phyloP scores from a whole-genome alignment of 1,284 basidiomycete species.

The Abortiporus biennis region DNA sequence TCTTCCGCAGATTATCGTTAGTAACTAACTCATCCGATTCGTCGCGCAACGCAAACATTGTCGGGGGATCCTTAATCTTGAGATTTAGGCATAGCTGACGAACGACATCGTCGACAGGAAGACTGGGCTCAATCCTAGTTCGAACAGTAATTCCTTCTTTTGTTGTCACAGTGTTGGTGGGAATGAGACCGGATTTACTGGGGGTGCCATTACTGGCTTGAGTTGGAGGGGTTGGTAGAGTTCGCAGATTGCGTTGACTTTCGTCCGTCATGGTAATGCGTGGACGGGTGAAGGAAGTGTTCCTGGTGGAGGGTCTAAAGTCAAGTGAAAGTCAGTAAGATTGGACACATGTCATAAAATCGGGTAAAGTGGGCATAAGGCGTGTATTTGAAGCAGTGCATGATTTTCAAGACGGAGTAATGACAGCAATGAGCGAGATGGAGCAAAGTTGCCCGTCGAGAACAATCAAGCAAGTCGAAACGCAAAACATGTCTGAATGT shows the following conservation, averaged over 20 bases:
- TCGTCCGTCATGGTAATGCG: not conserved
- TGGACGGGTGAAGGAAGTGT: no score
- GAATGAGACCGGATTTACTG: slow-evolving; percentile 40
- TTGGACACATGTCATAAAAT: no score
- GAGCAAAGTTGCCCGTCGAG: no score
- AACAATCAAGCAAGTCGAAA: no score
- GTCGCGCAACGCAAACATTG: slow-evolving; percentile 82
- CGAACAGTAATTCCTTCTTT: slow-evolving; percentile 68
- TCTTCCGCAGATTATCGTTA: slow-evolving; percentile 79
- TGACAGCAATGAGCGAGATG: no score
- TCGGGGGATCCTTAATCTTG: slow-evolving; percentile 77
- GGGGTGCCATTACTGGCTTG: slow-evolving; percentile 1
- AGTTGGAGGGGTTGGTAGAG: not conserved
- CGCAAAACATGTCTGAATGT: no score
- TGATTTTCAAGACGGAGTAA: no score
- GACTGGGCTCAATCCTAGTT: slow-evolving; percentile 73
- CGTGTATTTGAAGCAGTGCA: no score
- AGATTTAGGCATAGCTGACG: slow-evolving; percentile 76
- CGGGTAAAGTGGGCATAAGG: no score
- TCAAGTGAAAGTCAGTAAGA: no score
- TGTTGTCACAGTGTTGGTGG: slow-evolving; percentile 76
- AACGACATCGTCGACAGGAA: slow-evolving; percentile 76
- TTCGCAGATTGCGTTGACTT: not conserved
- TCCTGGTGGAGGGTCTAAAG: no score
- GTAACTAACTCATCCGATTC: slow-evolving; percentile 88